Conservation (phyloP, 768 basidiomycete species). For the Naganishia onofrii region DNA sequence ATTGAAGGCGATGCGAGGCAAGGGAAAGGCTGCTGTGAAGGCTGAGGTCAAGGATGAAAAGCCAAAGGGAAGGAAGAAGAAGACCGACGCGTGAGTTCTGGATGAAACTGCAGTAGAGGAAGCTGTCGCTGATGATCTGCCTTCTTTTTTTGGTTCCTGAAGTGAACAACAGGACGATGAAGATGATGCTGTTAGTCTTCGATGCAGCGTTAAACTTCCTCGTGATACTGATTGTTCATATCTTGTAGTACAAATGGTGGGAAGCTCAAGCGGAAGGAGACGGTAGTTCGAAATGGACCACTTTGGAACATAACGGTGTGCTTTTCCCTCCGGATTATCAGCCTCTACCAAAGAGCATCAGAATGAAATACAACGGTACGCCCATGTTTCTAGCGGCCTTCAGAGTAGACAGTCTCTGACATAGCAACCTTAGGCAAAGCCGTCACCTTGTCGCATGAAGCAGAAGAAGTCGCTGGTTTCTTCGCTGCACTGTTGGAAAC, state of each 20-base stretch:
- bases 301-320: slow-evolving; percentile 91
- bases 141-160: neutral
- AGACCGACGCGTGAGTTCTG: slow-evolving; percentile 29
- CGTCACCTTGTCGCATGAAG: slow-evolving; percentile 73
- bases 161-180: slow-evolving; percentile 67
- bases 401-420: neutral
- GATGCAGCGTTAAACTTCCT: neutral
- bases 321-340: slow-evolving; percentile 94
- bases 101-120: neutral
- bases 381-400: slow-evolving; percentile 24
- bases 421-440: slow-evolving; percentile 62
- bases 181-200: slow-evolving; percentile 15
- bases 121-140: neutral
- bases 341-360: slow-evolving; percentile 72
- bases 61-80: slow-evolving; percentile 33
- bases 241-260: slow-evolving; percentile 63
- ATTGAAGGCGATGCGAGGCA: slow-evolving; percentile 1
- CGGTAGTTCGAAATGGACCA: slow-evolving; percentile 82
- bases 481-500: slow-evolving; percentile 89
- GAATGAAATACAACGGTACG: slow-evolving; percentile 92
- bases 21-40: slow-evolving; percentile 24
- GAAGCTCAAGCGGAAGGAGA: slow-evolving; percentile 64
- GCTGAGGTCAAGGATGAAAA: slow-evolving; percentile 27
- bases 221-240: neutral
- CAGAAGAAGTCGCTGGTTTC: slow-evolving; percentile 96